Percentiles rank a stretch among this genome's conserved stretches.
Evolutionary conservation across 352 stramenopile genomes (phyloP).

Genomic region (Phytophthora tentaculata): DNA sequence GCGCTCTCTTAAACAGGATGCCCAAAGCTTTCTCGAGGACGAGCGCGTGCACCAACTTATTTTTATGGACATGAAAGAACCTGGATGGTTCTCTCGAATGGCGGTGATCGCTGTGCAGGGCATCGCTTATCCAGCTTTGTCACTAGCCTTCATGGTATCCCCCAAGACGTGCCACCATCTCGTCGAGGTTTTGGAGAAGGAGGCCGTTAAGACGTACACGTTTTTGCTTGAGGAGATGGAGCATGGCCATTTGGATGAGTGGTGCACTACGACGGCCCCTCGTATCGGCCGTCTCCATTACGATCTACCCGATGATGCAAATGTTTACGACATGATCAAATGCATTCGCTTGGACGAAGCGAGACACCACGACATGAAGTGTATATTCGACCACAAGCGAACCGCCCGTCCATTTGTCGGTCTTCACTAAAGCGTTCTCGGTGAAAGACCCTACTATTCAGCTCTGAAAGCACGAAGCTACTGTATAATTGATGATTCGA

Average conservation of each 20-base stretch:
- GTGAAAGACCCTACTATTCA: too few relatives aligned
- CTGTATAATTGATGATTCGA: too few relatives aligned
- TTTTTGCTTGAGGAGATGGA: conserved; percentile 90
- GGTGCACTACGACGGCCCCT: conserved; percentile 63
- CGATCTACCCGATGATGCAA: conserved; percentile 78
- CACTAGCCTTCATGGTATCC: conserved; percentile 83
- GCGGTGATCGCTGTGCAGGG: conserved; percentile 81
- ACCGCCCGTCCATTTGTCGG: conserved; percentile 40
- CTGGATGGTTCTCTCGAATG: conserved; percentile 65
- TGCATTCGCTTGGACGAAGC: conserved; percentile 86
- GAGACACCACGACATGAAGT: conserved; percentile 84
- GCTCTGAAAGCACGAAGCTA: too few relatives aligned
- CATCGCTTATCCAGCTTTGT: conserved; percentile 86
- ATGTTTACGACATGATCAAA: conserved; percentile 84
- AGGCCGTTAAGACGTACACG: conserved; percentile 91
- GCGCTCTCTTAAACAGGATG: conserved; percentile 66
- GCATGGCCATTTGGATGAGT: conserved; percentile 73
- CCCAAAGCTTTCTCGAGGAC: conserved; percentile 90
- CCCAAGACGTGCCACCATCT: conserved; percentile 88
- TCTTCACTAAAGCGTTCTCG: neutral
- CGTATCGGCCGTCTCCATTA: conserved; percentile 87
- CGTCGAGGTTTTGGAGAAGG: conserved; percentile 92
- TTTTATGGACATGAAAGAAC: conserved; percentile 90
- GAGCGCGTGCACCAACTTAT: conserved; percentile 93
- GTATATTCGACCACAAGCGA: conserved; percentile 58